phyloP scores from a whole-genome alignment of 805 yeast species.

The Tetrapisispora arboricola region DNA sequence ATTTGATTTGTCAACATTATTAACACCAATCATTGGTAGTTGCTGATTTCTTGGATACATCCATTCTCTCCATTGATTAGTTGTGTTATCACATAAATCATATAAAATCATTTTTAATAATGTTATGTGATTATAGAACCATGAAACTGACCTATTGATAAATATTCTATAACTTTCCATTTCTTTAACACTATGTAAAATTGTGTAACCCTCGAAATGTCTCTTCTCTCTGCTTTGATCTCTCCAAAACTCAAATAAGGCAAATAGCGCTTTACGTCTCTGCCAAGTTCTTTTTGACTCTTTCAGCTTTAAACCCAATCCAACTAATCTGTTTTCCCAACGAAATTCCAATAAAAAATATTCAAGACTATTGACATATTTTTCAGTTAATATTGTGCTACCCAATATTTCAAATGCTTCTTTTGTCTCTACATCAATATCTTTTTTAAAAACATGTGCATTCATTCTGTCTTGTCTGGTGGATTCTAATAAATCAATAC shows the following conservation, averaged over 20 bases:
- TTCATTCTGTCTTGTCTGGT: conserved; percentile 21
- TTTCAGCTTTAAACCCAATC: conserved; percentile 23
- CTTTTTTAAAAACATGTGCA: conserved; percentile 22
- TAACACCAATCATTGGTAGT: conserved; percentile 22
- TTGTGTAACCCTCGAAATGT: conserved; percentile 20
- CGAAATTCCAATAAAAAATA: conserved; percentile 29
- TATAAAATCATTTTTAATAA: conserved; percentile 27
- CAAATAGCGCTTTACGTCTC: conserved; percentile 28
- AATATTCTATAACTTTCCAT: conserved; percentile 30
- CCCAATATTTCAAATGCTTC: conserved; percentile 19
- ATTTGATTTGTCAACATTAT: conserved; percentile 16
- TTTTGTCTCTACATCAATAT: conserved; percentile 23
- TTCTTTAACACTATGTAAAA: conserved; percentile 29
- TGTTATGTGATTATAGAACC: conserved; percentile 31
- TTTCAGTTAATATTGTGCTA: conserved; percentile 25
- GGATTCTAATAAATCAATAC: conserved; percentile 10
- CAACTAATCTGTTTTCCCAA: conserved; percentile 29
- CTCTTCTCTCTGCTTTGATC: conserved; percentile 28
- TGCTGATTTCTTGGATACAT: conserved; percentile 22
- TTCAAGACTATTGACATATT: conserved; percentile 27
- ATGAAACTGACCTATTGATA: conserved; percentile 29
- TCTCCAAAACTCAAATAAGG: conserved; percentile 30
- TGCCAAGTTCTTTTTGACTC: conserved; percentile 32
- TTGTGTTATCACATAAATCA: conserved; percentile 27
- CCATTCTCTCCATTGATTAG: conserved; percentile 31